Base-by-base conservation (phyloP, 1,284 basidiomycete genomes). In the Moesziomyces sp. region DNA sequence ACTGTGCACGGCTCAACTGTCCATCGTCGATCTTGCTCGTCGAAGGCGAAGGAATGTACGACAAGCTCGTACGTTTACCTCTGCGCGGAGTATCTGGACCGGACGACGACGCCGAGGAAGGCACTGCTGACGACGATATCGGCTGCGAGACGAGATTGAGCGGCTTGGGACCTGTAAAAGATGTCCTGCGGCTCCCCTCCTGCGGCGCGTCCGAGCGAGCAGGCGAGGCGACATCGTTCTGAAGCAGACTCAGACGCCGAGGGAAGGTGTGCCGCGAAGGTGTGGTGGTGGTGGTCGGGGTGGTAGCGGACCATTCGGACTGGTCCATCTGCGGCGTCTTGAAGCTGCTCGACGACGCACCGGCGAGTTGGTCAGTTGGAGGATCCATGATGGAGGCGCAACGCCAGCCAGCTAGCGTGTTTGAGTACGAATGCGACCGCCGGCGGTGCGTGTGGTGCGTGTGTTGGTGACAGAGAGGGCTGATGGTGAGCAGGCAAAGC, bases 31-130 rank as follows among this genome's bases (percentile, higher is more conserved):
- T 13, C 35, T 52, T 62, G 28, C 43, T 60, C 14, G 56, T 62
- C 1, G 71, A 54, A 0, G 72, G 72, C 13, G 72, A 74, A 16
- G 72, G 6, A 45, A 74, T 70, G 62, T 74, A 74, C 5, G 60
- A 45, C 9, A 74, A 53, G 40, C 72, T 74, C 9, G 67, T 66
- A 8, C 66, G 48, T 19, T 74, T 69, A 19, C 55, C 56, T 19
- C 53, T 48, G 10, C 66, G 46, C 3, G 72, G 72, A 1, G 72
- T 74, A 9, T 63, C 64, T 3, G 50, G 46, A 11, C 35, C 45
- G 11, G 51, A 50, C 18, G 45, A 28, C 5, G 48, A 10, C 14
- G 30, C 35, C 3, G 35, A 33, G 6, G 45, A 28, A 8, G 45
- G 5, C 38, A 19, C 14, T 14, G 46, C 45, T 5, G 43, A 52